Conservation (phyloP, 352 stramenopile species). For the Globisporangium cederbergense region DNA sequence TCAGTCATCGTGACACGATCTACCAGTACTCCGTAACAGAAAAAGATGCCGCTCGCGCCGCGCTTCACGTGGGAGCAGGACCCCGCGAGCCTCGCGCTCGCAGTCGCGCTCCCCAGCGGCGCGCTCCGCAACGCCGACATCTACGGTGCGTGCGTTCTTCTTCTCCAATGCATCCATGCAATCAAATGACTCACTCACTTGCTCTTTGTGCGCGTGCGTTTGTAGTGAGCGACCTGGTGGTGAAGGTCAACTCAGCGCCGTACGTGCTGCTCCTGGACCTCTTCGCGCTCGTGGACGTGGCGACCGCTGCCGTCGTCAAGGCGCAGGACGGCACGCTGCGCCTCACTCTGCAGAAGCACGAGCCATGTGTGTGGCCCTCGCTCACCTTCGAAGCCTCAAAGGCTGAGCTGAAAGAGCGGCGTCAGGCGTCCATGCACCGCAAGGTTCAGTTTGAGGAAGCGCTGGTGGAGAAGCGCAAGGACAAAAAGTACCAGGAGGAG, state of each 20-base stretch:
- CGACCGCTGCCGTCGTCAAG: constrained; percentile 46
- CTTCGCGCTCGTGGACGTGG: constrained; percentile 48
- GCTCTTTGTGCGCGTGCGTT: background rate
- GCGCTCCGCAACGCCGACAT: constrained; percentile 53
- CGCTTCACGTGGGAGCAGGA: constrained; percentile 71
- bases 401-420: constrained; percentile 30
- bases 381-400: constrained; percentile 42
- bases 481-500: constrained; percentile 58
- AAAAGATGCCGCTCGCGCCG: constrained; percentile 59
- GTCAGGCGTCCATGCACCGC: constrained; percentile 61
- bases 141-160: constrained; percentile 42
- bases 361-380: constrained; percentile 34
- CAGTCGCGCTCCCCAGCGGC: constrained; percentile 48
- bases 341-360: constrained; percentile 44
- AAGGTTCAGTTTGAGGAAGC: constrained; percentile 38
- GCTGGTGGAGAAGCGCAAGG: constrained; percentile 44
- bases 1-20: too few relatives aligned
- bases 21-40: background rate
- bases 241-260: constrained; percentile 77
- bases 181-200: background rate
- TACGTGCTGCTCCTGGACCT: constrained; percentile 80
- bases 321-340: constrained; percentile 37
- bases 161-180: background rate
- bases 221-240: constrained; percentile 66
- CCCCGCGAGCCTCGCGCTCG: constrained; percentile 37